phyloP scores from a whole-genome alignment of 1,284 basidiomycete genomes.

The Apiotrichum porosum region DNA sequence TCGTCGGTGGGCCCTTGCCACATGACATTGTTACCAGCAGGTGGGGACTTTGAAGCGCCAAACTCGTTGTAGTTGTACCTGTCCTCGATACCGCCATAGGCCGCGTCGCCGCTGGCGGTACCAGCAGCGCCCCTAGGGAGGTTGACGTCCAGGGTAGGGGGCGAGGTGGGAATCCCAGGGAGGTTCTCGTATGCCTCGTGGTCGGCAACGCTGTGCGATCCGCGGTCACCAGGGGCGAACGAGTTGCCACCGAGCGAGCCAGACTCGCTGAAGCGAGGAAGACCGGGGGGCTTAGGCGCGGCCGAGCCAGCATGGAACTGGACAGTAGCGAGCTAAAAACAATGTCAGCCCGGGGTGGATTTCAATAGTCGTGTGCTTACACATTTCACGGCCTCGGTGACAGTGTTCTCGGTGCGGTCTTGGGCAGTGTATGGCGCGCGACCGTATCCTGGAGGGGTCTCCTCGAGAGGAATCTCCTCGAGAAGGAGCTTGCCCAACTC shows the following conservation, averaged over 20 bases:
- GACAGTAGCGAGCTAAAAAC: slow-evolving; percentile 37
- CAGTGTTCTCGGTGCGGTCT: slow-evolving; percentile 58
- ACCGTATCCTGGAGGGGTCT: slow-evolving; percentile 72
- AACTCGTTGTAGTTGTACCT: not conserved
- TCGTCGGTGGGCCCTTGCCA: slow-evolving; percentile 24
- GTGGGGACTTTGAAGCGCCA: too few species aligned
- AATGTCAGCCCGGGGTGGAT: too few species aligned
- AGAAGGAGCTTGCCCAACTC: slow-evolving; percentile 75
- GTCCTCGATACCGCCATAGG: slow-evolving; percentile 1
- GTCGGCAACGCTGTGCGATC: slow-evolving; percentile 22
- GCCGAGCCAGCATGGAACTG: slow-evolving; percentile 36
- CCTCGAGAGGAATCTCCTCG: slow-evolving; percentile 72
- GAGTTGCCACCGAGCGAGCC: slow-evolving; percentile 20
- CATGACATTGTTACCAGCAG: too few species aligned
- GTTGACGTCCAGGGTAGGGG: not conserved
- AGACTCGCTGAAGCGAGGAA: slow-evolving; percentile 22
- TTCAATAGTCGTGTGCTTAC: slow-evolving; percentile 17
- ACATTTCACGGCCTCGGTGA: slow-evolving; percentile 60
- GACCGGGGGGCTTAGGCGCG: slow-evolving; percentile 38
- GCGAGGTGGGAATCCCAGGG: slow-evolving; percentile 21
- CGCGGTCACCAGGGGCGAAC: slow-evolving; percentile 12
- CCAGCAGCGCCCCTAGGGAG: not conserved
- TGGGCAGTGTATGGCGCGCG: slow-evolving; percentile 64
- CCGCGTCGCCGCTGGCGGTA: not conserved
- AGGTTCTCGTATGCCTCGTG: slow-evolving; percentile 41